Base-by-base conservation (phyloP, 2,329 filamentous ascomycete genomes). In the Grosmannia huntii region DNA sequence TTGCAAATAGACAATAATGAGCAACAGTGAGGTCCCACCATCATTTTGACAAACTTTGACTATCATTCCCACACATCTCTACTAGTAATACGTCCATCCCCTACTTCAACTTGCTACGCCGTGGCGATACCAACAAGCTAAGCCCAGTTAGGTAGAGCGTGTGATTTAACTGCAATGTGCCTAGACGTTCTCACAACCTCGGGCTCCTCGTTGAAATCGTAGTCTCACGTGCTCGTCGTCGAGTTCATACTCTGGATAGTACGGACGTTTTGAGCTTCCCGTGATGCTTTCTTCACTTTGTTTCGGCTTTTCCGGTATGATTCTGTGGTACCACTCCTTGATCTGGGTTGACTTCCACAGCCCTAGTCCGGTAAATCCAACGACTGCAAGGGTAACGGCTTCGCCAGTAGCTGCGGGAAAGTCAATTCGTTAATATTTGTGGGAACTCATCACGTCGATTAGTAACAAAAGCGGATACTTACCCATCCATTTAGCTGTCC, bases 71-170 rank as follows among this genome's bases (percentile, higher is more conserved):
- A 28, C 28, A 28, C 1, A 28, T 28, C 28, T n/a, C n/a, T n/a
- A n/a, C 7, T 7, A 28, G 7, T 7, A 28, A 4, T 7, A 44
- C 41, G 41, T 14, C 16, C 3, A n/a, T 23, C 10, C 44, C 19
- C 44, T 21, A 46, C 19, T 46, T n/a, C 4, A 23, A 9, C 44
- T 7, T 46, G 5, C 12, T 23, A 46, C 19, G 44, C 5, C 19
- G 7, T n/a, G 44, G 5, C 44, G 44, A n/a, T 23, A 38, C 9
- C 44, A 46, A 46, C 44, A 46, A 46, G 44, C 44, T 46, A 21
- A 46, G 76, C 76, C 76, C 73, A 76, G 77, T 75, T 83, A 83
- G 80, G 79, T 84, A 85, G 82, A 85, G 81, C 82, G 81, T 84
- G 78, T 83, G 82, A 84, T 82, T 80, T 80, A 80, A 78, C 65